Conservation (phyloP, 169 alveolate species). For the Theileria parva region DNA sequence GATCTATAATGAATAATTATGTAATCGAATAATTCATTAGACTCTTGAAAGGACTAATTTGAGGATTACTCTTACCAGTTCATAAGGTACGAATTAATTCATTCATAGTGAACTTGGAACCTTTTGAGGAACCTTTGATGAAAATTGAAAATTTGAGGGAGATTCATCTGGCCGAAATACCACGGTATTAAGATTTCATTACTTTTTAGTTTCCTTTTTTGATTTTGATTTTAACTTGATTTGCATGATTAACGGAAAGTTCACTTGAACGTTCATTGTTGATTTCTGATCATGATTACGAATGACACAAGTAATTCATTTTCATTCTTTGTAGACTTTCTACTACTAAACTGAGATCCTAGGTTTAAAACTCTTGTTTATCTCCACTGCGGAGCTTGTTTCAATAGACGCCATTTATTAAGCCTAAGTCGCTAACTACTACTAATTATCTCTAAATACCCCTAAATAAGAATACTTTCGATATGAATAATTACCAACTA, state of each 20-base stretch:
- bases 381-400: not conserved
- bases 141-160: not conserved
- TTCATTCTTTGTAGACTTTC: conserved; percentile 1
- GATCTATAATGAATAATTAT: not conserved
- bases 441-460: not conserved
- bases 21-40: not conserved
- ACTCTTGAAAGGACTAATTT: not conserved
- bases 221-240: no score
- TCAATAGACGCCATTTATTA: not conserved
- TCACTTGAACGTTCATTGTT: not conserved
- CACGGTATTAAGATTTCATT: conserved; percentile 10
- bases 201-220: not conserved
- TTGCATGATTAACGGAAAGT: not conserved
- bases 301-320: conserved; percentile 10
- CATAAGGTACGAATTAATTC: no score
- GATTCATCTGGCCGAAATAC: not conserved
- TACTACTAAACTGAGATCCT: not conserved
- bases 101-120: not conserved
- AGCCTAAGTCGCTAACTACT: not conserved
- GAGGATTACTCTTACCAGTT: not conserved
- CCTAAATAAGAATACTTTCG: not conserved
- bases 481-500: not conserved
- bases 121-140: not conserved
- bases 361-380: not conserved
- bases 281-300: not conserved